Evolutionary conservation across 768 basidiomycete species (phyloP).

Genomic region (Strobilomyces dryophilus): DNA sequence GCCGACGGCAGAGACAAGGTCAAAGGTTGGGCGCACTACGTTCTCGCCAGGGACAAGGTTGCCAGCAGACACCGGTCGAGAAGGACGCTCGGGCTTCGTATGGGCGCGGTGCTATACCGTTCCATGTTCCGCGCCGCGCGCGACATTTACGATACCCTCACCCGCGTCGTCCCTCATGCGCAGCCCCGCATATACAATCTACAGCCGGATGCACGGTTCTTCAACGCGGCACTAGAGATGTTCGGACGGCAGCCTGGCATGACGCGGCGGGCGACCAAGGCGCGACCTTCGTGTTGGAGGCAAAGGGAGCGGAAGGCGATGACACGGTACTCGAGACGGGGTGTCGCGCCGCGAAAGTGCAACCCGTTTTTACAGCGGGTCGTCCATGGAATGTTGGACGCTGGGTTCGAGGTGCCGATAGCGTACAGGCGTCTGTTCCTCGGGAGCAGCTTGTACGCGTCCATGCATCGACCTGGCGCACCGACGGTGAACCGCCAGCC

Average conservation of each 20-base stretch:
- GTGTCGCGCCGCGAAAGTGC: conserved; percentile 23
- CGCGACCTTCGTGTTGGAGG: conserved; percentile 26
- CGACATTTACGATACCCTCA: conserved; percentile 24
- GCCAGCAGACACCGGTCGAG: conserved; percentile 22
- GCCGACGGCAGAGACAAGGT: conserved; percentile 18
- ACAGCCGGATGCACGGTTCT: conserved; percentile 60
- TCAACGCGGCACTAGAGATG: conserved; percentile 55
- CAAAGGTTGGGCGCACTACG: conserved; percentile 35
- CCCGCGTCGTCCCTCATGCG: conserved; percentile 18
- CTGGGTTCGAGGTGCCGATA: conserved; percentile 39
- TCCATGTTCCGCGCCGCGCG: conserved; percentile 34
- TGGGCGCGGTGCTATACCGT: conserved; percentile 31
- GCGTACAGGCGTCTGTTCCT: conserved; percentile 39
- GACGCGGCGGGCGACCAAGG: conserved; percentile 15
- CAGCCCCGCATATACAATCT: conserved; percentile 35
- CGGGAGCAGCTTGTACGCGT: conserved; percentile 29
- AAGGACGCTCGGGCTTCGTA: conserved; percentile 27
- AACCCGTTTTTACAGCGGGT: conserved; percentile 36
- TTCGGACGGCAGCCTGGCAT: conserved; percentile 28
- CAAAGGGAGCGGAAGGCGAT: conserved; percentile 28
- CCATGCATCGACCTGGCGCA: conserved; percentile 12
- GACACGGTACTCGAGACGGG: conserved; percentile 25
- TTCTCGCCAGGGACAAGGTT: conserved; percentile 21
- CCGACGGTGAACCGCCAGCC: conserved; percentile 23
- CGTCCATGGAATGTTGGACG: conserved; percentile 35